Base-by-base conservation (phyloP, 768 basidiomycete genomes). In the Lactarius hatsudake region DNA sequence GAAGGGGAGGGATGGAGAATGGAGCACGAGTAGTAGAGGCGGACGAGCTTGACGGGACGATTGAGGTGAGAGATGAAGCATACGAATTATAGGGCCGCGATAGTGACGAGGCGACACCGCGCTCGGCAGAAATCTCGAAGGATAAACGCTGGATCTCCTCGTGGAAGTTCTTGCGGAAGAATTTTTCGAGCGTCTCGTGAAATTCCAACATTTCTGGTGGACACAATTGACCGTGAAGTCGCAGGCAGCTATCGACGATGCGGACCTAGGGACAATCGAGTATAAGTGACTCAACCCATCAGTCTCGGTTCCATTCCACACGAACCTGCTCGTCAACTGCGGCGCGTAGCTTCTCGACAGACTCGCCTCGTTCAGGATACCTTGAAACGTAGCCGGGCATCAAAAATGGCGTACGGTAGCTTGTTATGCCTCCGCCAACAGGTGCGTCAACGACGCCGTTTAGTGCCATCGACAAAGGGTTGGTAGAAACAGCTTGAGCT, bases 191-290 rank as follows among this genome's bases (percentile, higher is more conserved):
- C 0, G 93, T 94, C 66, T 89, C 88, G 74, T 98, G 96, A 83
- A 98, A 98, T 5, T 87, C 84, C n/a, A 90, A 79, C 84, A 97
- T 96, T 75, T 95, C 94, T 15, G 86, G 84, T 0, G 92, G 86
- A 74, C 94, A 95, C 36, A 96, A 78, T 55, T 86, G 82, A 2
- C 87, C 87, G 74, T 98, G 95, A 6, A 98, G 82, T 71, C 85
- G 86, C 62, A 98, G 81, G 74, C 93, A 95, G 62, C 84, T 86
- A 69, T 94, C 90, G 59, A 98, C 90, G 59, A 89, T 85, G 55
- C 88, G 86, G 40, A 90, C 87, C 87, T 94, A 13, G 26, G 30
- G 10, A 65, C 32, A 54, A n/a, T 5, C 38, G 53, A 65, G 36
- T 48, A 61, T 8, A n/a, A 69, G 58, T 32, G 32, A 12, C 26